A percentile compares a stretch with the other conserved stretches of the same genome.
Conservation (phyloP, 2,329 filamentous ascomycete species). For the Pseudophaeomoniella oleicola region DNA sequence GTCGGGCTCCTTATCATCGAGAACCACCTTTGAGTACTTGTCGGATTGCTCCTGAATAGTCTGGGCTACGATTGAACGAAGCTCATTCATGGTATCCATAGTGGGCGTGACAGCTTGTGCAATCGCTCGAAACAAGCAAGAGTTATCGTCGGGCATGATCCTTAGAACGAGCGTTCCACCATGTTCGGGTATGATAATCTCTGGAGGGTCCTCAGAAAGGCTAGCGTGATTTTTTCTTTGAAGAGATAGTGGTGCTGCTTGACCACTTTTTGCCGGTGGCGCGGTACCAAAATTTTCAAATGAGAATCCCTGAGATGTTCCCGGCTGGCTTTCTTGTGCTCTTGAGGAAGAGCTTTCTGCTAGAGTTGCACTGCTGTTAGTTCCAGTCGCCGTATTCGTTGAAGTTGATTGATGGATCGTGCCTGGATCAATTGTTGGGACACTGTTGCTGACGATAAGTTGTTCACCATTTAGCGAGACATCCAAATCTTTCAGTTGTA, state of each 20-base stretch:
- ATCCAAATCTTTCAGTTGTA: conserved; percentile 39
- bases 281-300: conserved; percentile 7
- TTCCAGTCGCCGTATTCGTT: background rate
- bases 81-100: conserved; percentile 52
- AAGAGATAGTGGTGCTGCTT: conserved; percentile 16
- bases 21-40: conserved; percentile 59
- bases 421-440: conserved; percentile 16
- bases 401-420: background rate
- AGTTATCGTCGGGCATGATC: conserved; percentile 95
- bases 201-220: conserved; percentile 43
- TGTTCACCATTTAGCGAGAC: conserved; percentile 54
- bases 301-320: conserved; percentile 7
- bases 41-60: conserved; percentile 61
- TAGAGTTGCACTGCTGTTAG: background rate
- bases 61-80: conserved; percentile 64
- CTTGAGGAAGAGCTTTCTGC: too few relatives aligned
- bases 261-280: conserved; percentile 4
- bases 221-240: conserved; percentile 26
- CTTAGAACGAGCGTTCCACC: conserved; percentile 54
- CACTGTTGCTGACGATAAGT: conserved; percentile 44
- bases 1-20: conserved; percentile 53
- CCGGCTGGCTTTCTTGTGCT: too few relatives aligned
- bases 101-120: conserved; percentile 60
- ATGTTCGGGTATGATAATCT: conserved; percentile 42
- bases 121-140: conserved; percentile 83